Evolutionary conservation across 345 rosid species (phyloP), one percentile per base, ranked within the genome.

Genomic region (Salix dunnii): DNA sequence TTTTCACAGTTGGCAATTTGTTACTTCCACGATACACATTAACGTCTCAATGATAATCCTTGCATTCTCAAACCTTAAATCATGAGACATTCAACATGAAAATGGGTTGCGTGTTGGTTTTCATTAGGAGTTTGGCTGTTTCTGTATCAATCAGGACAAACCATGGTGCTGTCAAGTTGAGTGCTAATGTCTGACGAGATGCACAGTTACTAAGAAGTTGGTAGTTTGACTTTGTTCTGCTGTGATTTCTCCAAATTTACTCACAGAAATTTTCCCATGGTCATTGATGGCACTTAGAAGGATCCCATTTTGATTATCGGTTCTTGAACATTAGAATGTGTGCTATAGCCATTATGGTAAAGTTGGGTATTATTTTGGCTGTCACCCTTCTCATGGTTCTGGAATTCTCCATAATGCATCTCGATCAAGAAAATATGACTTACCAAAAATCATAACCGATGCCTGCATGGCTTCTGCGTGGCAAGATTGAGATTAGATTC

Each of bases 81-180:
- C 10, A 27, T 53, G 6, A 30, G 31, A 12, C 18, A 30, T 27
- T 3, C 18, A 9, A 17, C 18, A 25, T 11, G 21, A 68, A 58
- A 76, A 31, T 23, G 20, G n/a, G 38, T 7, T 28, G 58, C 28
- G 8, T 55, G 46, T 30, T 58, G 46, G 28, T 46, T 69, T 28
- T 69, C 16, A 20, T 69, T 70, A 40, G 55, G 35, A 69, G 28
- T 38, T 28, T 68, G 67, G 74, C 68, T 68, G 67, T 40, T 60
- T 60, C 17, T 64, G 40, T 58, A 21, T 40, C 65, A 68, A 76
- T 68, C 68, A 68, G 60, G 73, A 42, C 42, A 63, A 43, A 74
- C 46, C n/a, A 20, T 68, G 58, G 73, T 61, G 79, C 79, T 55
- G 30, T 61, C 20, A 27, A 58, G 74, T 21, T 68, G 68, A 69